Base-by-base conservation (phyloP, 352 stramenopile species). In the Pythium brachiatum region DNA sequence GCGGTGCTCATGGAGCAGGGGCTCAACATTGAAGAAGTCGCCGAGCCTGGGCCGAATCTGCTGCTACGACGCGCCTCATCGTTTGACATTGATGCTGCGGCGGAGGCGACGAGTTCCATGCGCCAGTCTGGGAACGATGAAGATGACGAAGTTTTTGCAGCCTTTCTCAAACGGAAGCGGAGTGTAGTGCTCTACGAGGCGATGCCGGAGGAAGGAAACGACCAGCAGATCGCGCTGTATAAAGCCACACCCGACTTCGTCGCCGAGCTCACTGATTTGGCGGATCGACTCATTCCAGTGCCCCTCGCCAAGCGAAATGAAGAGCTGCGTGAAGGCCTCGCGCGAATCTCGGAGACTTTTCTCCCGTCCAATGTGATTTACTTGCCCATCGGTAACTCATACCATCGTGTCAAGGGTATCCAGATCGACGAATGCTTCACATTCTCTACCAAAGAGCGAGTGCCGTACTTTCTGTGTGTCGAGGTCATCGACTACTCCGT, bases 371-470 rank as follows among this genome's bases (percentile, higher is more conserved):
- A 90, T 23, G 81, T 91, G 46, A 80, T 92, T 51, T 94, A 94
- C 43, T 57, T 94, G 13, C 83, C 86, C 2, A 79, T 94, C 12
- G 86, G 86, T 1, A 88, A 94, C 60, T 76, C 80, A 12, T 87
- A 74, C 31, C 83, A 92, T 51, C 83, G 86, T 21, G 78, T 94
- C 11, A 92, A 92, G 52, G 68, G 71, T 5, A 79, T 94, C 63
- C 69, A 76, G 23, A 72, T 86, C 0, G 80, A 92, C 20, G 86
- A 94, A 60, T 89, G 81, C 57, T 92, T 92, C 55, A 83, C 81
- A 8, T 94, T 94, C 41, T 92, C 83, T 0, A 94, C 86, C 0
- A 92, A 92, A 34, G 81, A 92, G 48, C 76, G 86, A n/a, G 86
- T 92, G 36, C 86, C 86, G 12, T 94, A 90, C 51, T 88, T 94